phyloP scores from a whole-genome alignment of 1,284 basidiomycete genomes.

The Cutaneotrichosporon sp. region DNA sequence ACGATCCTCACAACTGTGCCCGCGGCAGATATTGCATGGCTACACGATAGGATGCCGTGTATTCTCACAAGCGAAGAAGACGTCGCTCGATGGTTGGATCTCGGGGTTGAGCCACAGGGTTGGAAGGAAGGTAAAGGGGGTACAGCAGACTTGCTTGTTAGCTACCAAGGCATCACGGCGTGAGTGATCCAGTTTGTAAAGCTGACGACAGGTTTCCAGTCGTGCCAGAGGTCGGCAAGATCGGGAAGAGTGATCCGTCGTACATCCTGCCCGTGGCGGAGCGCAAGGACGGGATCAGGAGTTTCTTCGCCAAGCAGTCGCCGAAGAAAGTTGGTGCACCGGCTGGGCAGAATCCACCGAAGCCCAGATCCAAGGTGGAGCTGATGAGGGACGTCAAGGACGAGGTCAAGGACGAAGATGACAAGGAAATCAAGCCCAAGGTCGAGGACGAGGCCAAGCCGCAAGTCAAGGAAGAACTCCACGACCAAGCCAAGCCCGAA shows the following conservation, averaged over 20 bases:
- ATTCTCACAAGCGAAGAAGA: constrained; percentile 67
- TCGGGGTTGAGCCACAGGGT: constrained; percentile 65
- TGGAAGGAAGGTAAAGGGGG: constrained; percentile 57
- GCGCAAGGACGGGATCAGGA: constrained; percentile 82
- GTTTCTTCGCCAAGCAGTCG: constrained; percentile 74
- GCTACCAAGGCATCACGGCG: constrained; percentile 74
- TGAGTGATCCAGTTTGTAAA: constrained; percentile 45
- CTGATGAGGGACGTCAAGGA: not conserved
- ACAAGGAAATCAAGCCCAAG: constrained; percentile 8
- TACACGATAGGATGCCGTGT: constrained; percentile 91
- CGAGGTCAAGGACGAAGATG: not conserved
- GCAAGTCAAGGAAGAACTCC: not conserved
- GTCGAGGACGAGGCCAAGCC: not conserved
- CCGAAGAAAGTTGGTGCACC: constrained; percentile 30
- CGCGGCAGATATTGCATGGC: constrained; percentile 66
- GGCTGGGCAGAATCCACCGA: not conserved
- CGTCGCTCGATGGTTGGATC: constrained; percentile 73
- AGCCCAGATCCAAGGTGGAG: constrained; percentile 2
- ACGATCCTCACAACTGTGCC: constrained; percentile 84
- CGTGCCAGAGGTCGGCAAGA: constrained; percentile 84
- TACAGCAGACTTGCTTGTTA: constrained; percentile 61
- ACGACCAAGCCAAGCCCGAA: not conserved
- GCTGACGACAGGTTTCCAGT: constrained; percentile 69
- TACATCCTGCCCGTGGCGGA: constrained; percentile 77
- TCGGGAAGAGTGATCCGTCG: constrained; percentile 74